A percentile compares a stretch with the other conserved stretches of the same genome.
These are phyloP conservation scores for Xanthoparmelia taractica DNA, from an alignment of 495 filamentous ascomycete genomes.

Conservation along the genomic window DNA sequence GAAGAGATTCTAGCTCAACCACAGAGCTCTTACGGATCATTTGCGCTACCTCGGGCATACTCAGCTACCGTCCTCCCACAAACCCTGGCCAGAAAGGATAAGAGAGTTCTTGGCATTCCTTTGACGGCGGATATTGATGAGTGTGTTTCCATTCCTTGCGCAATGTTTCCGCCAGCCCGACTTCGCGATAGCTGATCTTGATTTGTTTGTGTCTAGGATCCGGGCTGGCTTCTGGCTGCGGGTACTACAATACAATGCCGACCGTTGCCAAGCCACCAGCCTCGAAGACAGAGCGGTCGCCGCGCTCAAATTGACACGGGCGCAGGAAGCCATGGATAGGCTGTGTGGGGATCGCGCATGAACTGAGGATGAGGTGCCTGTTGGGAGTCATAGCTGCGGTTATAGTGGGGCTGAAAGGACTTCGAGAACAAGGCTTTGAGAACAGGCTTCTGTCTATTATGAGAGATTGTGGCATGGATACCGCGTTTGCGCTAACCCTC, in stretches of 20 bases:
- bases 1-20: not conserved
- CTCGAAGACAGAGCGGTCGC: not conserved
- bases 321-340: slow-evolving; percentile 6
- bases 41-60: not conserved
- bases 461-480: not conserved
- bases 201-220: not conserved
- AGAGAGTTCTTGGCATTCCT: not conserved
- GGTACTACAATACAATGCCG: not conserved
- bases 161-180: not conserved
- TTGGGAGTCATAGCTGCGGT: no score
- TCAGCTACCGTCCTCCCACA: not conserved
- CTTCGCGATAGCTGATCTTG: no score
- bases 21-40: not conserved
- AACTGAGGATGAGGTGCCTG: no score
- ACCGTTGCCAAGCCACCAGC: not conserved
- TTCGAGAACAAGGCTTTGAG: not conserved
- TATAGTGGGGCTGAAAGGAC: no score
- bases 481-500: not conserved
- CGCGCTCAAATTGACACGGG: not conserved
- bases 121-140: not conserved
- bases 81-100: not conserved
- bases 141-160: not conserved
- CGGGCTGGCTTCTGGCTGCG: slow-evolving; percentile 5
- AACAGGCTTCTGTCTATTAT: not conserved
- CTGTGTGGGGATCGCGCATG: not conserved